A percentile compares a stretch with the other conserved stretches of the same genome.
phyloP scores from a whole-genome alignment of 805 yeast genomes.

The Ogataea naganishii region DNA sequence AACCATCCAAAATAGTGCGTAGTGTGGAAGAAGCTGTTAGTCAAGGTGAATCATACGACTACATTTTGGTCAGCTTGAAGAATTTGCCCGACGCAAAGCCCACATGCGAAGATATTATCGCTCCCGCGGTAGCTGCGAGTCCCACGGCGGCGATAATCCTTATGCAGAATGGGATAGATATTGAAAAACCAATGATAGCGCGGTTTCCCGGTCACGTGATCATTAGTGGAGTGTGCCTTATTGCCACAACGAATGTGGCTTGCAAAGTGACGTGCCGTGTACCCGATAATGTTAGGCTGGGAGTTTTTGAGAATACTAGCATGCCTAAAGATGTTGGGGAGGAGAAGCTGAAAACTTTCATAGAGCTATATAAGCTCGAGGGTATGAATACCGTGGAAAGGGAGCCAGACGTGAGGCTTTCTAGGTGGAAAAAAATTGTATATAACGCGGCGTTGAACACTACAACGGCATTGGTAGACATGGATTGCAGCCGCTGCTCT shows the following conservation, averaged over 20 bases:
- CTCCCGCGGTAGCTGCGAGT: slow-evolving; percentile 23
- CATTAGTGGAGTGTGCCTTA: slow-evolving; percentile 29
- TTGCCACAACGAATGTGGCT: slow-evolving; percentile 20
- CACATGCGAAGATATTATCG: slow-evolving; percentile 34
- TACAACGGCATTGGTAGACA: slow-evolving; percentile 26
- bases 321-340: slow-evolving; percentile 10
- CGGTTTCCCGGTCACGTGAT: slow-evolving; percentile 24
- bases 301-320: slow-evolving; percentile 25
- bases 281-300: slow-evolving; percentile 23
- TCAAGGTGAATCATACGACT: slow-evolving; percentile 35
- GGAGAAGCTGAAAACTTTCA: slow-evolving; percentile 16
- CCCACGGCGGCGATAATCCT: slow-evolving; percentile 22
- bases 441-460: slow-evolving; percentile 37
- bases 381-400: slow-evolving; percentile 14
- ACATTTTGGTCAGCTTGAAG: slow-evolving; percentile 48
- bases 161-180: slow-evolving; percentile 32
- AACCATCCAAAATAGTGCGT: slow-evolving; percentile 36
- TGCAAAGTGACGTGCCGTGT: slow-evolving; percentile 21
- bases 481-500: slow-evolving; percentile 25
- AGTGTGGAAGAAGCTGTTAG: slow-evolving; percentile 35
- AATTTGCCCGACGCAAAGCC: slow-evolving; percentile 46
- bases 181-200: slow-evolving; percentile 25
- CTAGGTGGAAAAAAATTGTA: slow-evolving; percentile 35
- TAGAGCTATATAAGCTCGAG: slow-evolving; percentile 19
- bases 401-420: slow-evolving; percentile 23